Base-by-base conservation (phyloP, 192 early-diverging fungal species). In the Entomortierella lignicola region DNA sequence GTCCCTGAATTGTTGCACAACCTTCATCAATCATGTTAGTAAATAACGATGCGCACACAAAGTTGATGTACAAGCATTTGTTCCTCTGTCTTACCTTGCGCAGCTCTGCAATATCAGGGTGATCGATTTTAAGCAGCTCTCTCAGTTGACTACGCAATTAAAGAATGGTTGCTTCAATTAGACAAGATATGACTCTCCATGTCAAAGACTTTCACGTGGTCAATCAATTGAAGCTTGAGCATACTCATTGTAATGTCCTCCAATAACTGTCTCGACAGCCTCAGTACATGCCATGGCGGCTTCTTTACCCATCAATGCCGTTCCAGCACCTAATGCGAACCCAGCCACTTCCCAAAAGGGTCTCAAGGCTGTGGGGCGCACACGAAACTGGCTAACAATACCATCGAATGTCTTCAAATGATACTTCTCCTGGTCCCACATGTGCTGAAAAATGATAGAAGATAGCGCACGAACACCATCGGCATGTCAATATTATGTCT, bases 211-310 rank as follows among this genome's bases (percentile, higher is more conserved):
- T 37, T 37, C 34, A 37, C 10, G 10, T 4, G 5, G 25, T 3
- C 5, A 42, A 73, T 26, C 48, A 63, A 26, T 4, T 26, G 31
- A 47, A 54, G 23, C 18, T 41, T 13, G 31, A n/a, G 20, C 85
- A 52, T 83, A 91, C 90, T 99, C 95, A 71, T 99, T 94, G 81
- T 99, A 99, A 75, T 99, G 97, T 41, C 91, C 80, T 27, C 97
- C 96, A 81, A 99, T 99, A 13, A 94, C 91, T 11, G 95, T 96
- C 84, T 99, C 97, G 17, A 98, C 97, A 4, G 96, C 97, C 69
- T 99, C 97, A 0, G 97, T 99, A 80, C 95, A 97, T n/a, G 96
- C 96, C 96, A 99, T 99, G 30, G 96, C 95, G 25, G 96, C 95
- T 65, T 96, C 93, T 64, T 94, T 92, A n/a, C 96, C 97, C 70